Base-by-base conservation (phyloP, 2,329 filamentous ascomycete genomes). In the Cadophora sp. region DNA sequence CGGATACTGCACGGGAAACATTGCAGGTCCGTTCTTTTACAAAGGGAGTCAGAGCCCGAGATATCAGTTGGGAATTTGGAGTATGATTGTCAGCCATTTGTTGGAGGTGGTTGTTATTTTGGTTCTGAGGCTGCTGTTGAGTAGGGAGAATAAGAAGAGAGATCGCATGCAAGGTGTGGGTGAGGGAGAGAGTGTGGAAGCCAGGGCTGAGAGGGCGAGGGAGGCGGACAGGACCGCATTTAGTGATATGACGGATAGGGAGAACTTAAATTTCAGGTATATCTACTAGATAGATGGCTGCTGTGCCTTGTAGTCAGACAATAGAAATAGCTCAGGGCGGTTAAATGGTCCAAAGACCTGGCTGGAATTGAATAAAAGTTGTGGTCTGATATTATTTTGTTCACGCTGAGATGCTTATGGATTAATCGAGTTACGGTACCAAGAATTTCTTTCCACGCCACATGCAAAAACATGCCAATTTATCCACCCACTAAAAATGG, bases 1-100 rank as follows among this genome's bases (percentile, higher is more conserved):
- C 18, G 62, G 51, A 1, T 70, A 69, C 47, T 73, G 71, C 33
- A 63, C 67, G 3, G 68, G 68, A 3, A 73, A 73, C 47, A 71
- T 70, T 39, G 65, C 74, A 80, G 50, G 78, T 0, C 88, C 88
- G 0, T 89, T 89, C 76, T 89, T 89, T 78, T 90, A 88, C 76
- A 83, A 83, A 60, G 77, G 81, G 0, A 73, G 80, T n/a, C 85
- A 90, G 69, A 79, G 81, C 0, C 88, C 88, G 0, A 74, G 77
- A 4, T 91, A 91, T 70, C 80, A 80, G 3, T 83, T 84, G 0
- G 88, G 87, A 70, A 81, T 70, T 24, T 85, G 87, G 68, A 76
- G 90, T 9, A 76, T 82, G 4, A 70, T 76, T n/a, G 71, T 51
- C 30, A 76, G 77, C 58, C 75, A 80, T 65, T 71, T 77, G 39